Percentiles rank a stretch among this genome's conserved stretches.
These are phyloP conservation scores for Exophiala xenobiotica DNA, from an alignment of 2,329 filamentous ascomycete genomes.

Conservation along the genomic window DNA sequence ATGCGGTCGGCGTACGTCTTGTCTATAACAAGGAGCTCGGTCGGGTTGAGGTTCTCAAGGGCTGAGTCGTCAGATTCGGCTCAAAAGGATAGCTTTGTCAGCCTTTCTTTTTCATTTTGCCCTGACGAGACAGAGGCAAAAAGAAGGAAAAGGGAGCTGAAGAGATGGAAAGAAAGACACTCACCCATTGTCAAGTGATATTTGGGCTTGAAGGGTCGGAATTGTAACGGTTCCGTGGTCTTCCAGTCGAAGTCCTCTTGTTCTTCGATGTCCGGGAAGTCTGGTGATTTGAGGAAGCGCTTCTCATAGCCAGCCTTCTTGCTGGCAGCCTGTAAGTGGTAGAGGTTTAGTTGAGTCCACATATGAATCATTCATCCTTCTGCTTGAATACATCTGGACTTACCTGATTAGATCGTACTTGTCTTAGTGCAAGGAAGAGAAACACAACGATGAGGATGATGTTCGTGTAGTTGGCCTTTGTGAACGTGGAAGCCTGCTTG, in stretches of 20 bases:
- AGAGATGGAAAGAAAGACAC: constrained; percentile 12
- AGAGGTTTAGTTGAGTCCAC: background rate
- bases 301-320: constrained; percentile 22
- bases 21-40: constrained; percentile 60
- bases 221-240: constrained; percentile 51
- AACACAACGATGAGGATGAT: constrained; percentile 24
- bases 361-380: too few species aligned
- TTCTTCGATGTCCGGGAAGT: constrained; percentile 38
- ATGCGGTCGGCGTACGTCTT: constrained; percentile 57
- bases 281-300: constrained; percentile 26
- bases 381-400: too few species aligned
- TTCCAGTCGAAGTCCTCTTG: constrained; percentile 53
- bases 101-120: constrained; percentile 8
- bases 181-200: constrained; percentile 65
- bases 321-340: constrained; percentile 12
- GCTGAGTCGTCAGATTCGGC: constrained; percentile 39
- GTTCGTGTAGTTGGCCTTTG: constrained; percentile 26
- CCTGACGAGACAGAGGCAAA: constrained; percentile 1
- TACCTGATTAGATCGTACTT: constrained; percentile 18
- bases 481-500: constrained; percentile 23
- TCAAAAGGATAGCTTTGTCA: constrained; percentile 19
- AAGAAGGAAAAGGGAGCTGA: background rate
- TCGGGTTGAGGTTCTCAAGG: constrained; percentile 52
- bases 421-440: constrained; percentile 19
- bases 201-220: constrained; percentile 60